These are phyloP conservation scores for Combretum micranthum DNA, from an alignment of 345 rosid species.

Conservation along the genomic window DNA sequence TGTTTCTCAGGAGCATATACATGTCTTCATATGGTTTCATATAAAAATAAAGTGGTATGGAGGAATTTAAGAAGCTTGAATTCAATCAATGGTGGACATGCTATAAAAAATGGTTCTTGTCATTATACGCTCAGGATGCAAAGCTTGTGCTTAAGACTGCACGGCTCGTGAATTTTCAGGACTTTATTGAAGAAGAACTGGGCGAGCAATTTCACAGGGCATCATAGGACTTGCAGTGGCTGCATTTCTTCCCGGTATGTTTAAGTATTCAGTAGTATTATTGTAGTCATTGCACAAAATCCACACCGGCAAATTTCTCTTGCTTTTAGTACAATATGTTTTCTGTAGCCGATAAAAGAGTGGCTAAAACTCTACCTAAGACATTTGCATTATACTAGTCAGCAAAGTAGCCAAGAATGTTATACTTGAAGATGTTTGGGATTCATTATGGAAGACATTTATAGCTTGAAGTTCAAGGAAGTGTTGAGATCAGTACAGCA, in stretches of 20 bases:
- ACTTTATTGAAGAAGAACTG: slow-evolving; percentile 67
- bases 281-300: slow-evolving; percentile 96
- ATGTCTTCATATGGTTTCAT: too few relatives aligned
- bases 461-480: too few relatives aligned
- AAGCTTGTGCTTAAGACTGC: too few relatives aligned
- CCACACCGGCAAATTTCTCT: slow-evolving; percentile 67
- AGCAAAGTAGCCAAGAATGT: too few relatives aligned
- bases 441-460: background rate
- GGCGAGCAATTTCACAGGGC: slow-evolving; percentile 78
- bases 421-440: background rate
- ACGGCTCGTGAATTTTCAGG: too few relatives aligned
- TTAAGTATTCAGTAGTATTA: slow-evolving; percentile 87
- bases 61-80: too few relatives aligned
- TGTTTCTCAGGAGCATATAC: too few relatives aligned
- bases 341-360: background rate
- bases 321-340: background rate
- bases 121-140: too few relatives aligned
- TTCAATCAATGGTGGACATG: too few relatives aligned
- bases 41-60: too few relatives aligned
- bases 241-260: slow-evolving; percentile 89
- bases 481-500: too few relatives aligned
- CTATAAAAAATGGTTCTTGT: too few relatives aligned
- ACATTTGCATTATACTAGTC: background rate
- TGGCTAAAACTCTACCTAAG: background rate
- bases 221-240: slow-evolving; percentile 88